Evolutionary conservation across 345 rosid genomes (phyloP).

Genomic region (Dipteronia sinensis): DNA sequence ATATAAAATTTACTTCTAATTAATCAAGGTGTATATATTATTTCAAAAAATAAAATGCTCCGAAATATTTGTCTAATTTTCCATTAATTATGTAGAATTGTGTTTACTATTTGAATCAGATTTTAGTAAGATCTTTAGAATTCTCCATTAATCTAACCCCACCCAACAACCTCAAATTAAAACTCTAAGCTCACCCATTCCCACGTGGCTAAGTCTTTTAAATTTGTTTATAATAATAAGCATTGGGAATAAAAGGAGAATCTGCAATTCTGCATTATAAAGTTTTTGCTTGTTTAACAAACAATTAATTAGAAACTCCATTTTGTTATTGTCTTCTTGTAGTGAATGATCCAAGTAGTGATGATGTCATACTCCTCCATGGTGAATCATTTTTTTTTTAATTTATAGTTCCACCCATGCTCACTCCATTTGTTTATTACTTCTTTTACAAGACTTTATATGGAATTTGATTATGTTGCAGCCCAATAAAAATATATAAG

Average conservation of each 20-base stretch:
- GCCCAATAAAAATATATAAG: background rate
- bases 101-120: no score
- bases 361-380: conserved; percentile 33
- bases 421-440: conserved; percentile 9
- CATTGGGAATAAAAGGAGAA: conserved; percentile 11
- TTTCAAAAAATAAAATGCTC: no score
- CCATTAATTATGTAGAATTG: no score
- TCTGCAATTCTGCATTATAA: conserved; percentile 8
- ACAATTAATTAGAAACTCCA: background rate
- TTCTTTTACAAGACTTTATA: background rate
- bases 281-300: conserved; percentile 13
- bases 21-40: no score
- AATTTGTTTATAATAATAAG: background rate
- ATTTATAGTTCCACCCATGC: conserved; percentile 11
- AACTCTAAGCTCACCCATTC: conserved; percentile 8
- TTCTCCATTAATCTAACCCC: background rate
- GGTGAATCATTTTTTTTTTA: background rate
- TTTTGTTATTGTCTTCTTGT: background rate
- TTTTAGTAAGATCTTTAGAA: background rate
- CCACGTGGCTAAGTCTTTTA: conserved; percentile 24
- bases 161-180: conserved; percentile 1
- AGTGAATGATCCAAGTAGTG: conserved; percentile 21
- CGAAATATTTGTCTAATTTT: background rate
- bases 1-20: background rate
- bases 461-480: conserved; percentile 8